phyloP scores from a whole-genome alignment of 2,329 filamentous ascomycete species.

The Dendrostoma leiphaemia region DNA sequence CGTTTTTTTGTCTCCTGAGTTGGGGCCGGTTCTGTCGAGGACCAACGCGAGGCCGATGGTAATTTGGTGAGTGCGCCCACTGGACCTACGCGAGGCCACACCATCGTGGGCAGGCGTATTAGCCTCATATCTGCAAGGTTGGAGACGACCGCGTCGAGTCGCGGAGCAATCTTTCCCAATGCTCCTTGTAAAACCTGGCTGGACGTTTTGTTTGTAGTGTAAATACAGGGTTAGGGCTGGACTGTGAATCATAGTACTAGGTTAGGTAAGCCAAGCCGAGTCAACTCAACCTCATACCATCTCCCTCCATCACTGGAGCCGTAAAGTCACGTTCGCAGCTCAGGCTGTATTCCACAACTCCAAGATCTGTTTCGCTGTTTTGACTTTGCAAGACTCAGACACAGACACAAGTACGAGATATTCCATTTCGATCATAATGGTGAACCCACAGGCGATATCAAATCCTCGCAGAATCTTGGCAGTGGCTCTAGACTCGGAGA shows the following conservation, averaged over 20 bases:
- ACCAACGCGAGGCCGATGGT: neutral
- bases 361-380: no score
- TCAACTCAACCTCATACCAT: neutral
- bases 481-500: conserved; percentile 48
- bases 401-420: neutral
- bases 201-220: no score
- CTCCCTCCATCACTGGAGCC: neutral
- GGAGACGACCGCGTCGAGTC: no score
- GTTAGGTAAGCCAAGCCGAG: neutral
- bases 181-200: no score
- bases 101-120: neutral
- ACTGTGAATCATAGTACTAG: no score
- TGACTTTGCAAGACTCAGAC: no score
- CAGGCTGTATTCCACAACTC: no score
- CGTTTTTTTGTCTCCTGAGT: neutral
- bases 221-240: neutral
- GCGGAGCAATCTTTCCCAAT: no score
- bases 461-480: conserved; percentile 59
- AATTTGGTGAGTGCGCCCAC: neutral
- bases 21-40: neutral
- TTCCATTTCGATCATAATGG: conserved; percentile 1
- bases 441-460: conserved; percentile 34
- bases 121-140: neutral
- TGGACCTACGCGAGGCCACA: neutral
- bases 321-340: no score